Base-by-base conservation (phyloP, 164 flowering plant species). In the Hamamelis virginiana region DNA sequence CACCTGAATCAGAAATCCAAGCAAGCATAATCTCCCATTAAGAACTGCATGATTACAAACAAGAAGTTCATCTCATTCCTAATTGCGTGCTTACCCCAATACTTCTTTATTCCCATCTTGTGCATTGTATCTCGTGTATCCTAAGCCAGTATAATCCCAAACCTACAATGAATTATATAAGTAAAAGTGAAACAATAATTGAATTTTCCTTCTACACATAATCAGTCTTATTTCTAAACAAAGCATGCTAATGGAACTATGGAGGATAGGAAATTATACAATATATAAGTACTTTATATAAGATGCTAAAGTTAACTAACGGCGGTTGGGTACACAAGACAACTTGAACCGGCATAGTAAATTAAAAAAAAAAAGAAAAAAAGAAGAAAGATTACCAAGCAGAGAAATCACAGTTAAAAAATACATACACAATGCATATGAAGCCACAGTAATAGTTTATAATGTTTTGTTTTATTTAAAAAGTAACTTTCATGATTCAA, bases 91-190 rank as follows among this genome's bases (percentile, higher is more conserved):
- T 85, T 81, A 96, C 99, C 99, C 99, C 33, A 96, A 75, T 56
- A 81, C 78, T 38, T 96, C 97, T 78, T 82, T 89, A 50, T 90
- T 80, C 25, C 80, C 83, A 73, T 93, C 99, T 76, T 88, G 88
- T 28, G 99, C 97, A 71, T 81, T 77, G 84, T 96, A 96, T 72
- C 86, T 86, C 26, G 98, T 93, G 79, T 86, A 96, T 46, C 99
- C 98, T 75, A 89, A 75, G 62, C 99, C 99, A 73, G 98, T 89
- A 78, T 96, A 90, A 71, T 96, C 99, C 99, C 98, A 96, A 64
- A 93, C 99, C 99, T 96, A 70, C 58, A 80, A 58, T 52, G 52
- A 9, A 59, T 23, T 22, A 68, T 10, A 21, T 57, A 53, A 8
- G 44, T 16, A 14, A 52, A 33, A 44, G 66, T 27, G 26, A 58